Base-by-base conservation (phyloP, 352 stramenopile genomes). In the Phytophthora chlamydospora region DNA sequence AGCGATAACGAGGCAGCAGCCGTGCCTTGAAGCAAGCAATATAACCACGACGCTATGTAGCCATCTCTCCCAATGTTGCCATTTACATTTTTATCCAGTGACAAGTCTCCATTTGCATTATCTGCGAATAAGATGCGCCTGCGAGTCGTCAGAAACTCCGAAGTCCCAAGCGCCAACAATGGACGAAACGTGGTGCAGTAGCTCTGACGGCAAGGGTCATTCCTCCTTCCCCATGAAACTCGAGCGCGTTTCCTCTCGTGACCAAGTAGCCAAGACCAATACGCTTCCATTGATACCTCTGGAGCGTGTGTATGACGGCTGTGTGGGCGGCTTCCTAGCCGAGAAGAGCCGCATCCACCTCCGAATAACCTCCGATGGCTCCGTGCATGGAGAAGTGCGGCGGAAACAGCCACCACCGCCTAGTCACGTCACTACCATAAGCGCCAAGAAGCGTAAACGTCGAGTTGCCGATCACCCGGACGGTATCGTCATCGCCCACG, bases 261-360 rank as follows among this genome's bases (percentile, higher is more conserved):
- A 41, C 11, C 36, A 38, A 40, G 40, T 42, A 19, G 10, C 8
- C 4, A 51, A 58, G 11, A 33, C 43, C 0, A 3, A 33, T 41
- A 24, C 29, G 13, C 9, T 33, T 0, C 29, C 34, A 41, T 33
- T 68, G 38, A 47, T 32, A 32, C 56, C 59, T 31, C 38, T 78
- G 6, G 71, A 80, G 16, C 68, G 58, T 32, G 69, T 78, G 34
- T 88, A 76, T 52, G 78, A 77, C 16, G 82, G 82, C n/a, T 60
- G 44, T 60, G 54, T 89, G 33, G 72, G 76, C 42, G 75, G 71
- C 0, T 77, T 83, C 47, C 29, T 83, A 50, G 51, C 64, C 21
- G 69, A 75, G 2, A 55, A 51, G 19, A 76, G 67, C 43, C 62
- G 71, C 24, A 61, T 91, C 19, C 57, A 69, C 11, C 17, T 91